Base-by-base conservation (phyloP, 495 filamentous ascomycete species). In the Lophiostoma macrostomum region DNA sequence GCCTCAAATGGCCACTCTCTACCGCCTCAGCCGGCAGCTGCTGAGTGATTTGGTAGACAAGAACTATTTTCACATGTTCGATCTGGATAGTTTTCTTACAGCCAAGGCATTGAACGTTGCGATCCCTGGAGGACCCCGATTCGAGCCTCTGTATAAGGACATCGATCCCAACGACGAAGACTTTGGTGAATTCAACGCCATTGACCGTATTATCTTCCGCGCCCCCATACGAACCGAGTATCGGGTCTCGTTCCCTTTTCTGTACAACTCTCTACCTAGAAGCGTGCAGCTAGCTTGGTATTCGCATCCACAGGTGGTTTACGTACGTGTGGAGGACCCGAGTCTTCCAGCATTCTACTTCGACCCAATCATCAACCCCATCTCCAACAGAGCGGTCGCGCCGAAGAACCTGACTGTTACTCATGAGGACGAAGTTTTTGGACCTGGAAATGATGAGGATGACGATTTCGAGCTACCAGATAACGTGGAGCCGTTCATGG, bases 141-240 rank as follows among this genome's bases (percentile, higher is more conserved):
- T 99, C 49, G 94, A 99, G 72, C 94, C 94, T 13, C 71, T 99
- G 10, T 99, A 97, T 76, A 99, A 99, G 71, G 94, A 99, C 59
- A 89, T 99, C 40, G 91, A 99, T 66, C 94, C 94, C 25, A 97
- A 99, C 63, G 91, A 97, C 63, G 94, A 99, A 69, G 94, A 99
- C 66, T 99, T 99, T 71, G 93, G 94, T 66, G 94, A 99, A 70
- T 99, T 99, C 80, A 99, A 99, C 63, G 94, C 91, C 37, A 99
- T 99, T 65, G 91, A 97, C 67, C 88, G 94, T 53, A 99, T 99
- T 70, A 99, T 99, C 61, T 99, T 99, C 77, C 86, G 94, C 41
- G 82, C 86, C 30, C 94, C 94, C 3, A 95, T 97, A 61, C 82
- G 91, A 44, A 99, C 91, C 18, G 94, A 99, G 73, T 95, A 94